phyloP scores from a whole-genome alignment of 768 basidiomycete genomes.

The Rhodocollybia butyracea region DNA sequence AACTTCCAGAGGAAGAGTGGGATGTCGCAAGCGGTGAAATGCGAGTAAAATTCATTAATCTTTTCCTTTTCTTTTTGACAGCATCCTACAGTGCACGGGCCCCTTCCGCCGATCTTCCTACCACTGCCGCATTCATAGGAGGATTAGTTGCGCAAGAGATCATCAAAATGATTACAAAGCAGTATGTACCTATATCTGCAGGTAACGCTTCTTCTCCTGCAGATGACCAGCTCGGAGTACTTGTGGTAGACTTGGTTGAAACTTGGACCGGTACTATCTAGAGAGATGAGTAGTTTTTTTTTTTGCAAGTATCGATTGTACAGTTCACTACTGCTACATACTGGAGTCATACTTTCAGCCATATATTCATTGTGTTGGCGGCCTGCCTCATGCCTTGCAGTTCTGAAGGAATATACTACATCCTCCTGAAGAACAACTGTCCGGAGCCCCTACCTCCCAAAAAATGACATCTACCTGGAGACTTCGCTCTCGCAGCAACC shows the following conservation, averaged over 20 bases:
- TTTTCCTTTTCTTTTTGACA: conserved; percentile 9
- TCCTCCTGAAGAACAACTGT: no score
- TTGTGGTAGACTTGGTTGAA: conserved; percentile 80
- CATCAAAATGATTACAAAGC: conserved; percentile 95
- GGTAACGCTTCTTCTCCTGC: neutral
- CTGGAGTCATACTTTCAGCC: no score
- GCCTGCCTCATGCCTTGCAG: no score
- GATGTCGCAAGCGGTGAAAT: conserved; percentile 70
- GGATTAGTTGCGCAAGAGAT: conserved; percentile 94
- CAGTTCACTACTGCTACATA: no score
- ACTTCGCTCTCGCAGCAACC: no score
- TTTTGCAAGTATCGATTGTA: no score
- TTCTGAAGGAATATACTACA: no score
- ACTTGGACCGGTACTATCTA: conserved; percentile 68
- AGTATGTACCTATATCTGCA: conserved; percentile 77
- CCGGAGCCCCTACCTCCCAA: no score
- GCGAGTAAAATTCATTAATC: conserved; percentile 45
- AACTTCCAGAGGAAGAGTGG: conserved; percentile 50
- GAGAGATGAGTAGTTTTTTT: no score
- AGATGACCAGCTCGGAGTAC: conserved; percentile 54
- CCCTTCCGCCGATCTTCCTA: conserved; percentile 84
- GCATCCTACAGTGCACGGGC: conserved; percentile 60
- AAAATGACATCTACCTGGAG: no score
- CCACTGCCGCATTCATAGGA: conserved; percentile 89
- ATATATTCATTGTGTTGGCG: no score